Base-by-base conservation (phyloP, 2,329 filamentous ascomycete genomes). In the Xylaria sp. region DNA sequence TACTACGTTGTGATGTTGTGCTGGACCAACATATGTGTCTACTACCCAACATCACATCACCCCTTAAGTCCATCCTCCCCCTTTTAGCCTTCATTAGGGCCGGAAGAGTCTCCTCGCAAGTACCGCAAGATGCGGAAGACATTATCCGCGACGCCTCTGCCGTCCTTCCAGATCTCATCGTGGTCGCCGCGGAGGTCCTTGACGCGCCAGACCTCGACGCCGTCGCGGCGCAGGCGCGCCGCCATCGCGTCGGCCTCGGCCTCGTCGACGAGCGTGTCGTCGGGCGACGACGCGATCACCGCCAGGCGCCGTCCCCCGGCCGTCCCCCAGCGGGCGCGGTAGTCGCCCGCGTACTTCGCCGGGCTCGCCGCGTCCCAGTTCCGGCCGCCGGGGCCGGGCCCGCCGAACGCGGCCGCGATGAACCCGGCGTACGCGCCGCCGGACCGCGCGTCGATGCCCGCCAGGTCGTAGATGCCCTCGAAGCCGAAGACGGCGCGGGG, bases 391-490 rank as follows among this genome's bases (percentile, higher is more conserved):
- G 19, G 4, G 17, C 53, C 68, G 67, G 40, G 82, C 76, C 1
- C 47, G 11, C 88, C 86, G 69, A 91, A 90, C 1, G 87, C 86
- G 5, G 74, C 77, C 2, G 70, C 63, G 18, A 88, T 74, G 56
- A 91, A 85, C 2, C 76, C 75, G 5, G 71, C 66, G 66, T 91
- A 91, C 22, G 64, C 68, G 5, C 72, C 74, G 17, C 65, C 67
- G 34, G 79, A 74, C 7, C 78, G 74, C 43, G 74, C 69, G 21
- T 78, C 72, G 18, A 90, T 70, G 0, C 77, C 77, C 7, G 76
- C 75, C 8, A 91, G 69, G 64, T 88, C 82, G 69, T 90, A 90
- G 19, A 91, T 83, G 1, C 88, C 88, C 50, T 82, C 81, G 18
- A 89, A 71, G 29, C 85, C 80, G 4, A 89, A 66, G n/a, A 89